Percentiles rank a stretch among this genome's conserved stretches.
Conservation (phyloP, 73 alveolate genomes). For the Tetrahymena thermophila region DNA sequence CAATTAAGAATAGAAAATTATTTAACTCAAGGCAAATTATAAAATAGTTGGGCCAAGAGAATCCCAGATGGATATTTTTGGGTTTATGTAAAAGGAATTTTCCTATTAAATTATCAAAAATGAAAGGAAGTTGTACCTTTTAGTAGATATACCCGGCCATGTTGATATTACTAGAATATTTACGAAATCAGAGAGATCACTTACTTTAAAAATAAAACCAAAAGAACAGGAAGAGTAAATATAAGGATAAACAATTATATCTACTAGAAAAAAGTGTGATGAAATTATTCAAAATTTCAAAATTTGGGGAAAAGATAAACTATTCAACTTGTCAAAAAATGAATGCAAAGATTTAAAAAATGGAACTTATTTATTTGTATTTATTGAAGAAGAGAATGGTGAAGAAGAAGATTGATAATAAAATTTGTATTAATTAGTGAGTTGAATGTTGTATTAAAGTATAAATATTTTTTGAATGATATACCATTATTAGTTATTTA, state of each 20-base stretch:
- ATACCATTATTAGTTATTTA: no score
- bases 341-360: not conserved
- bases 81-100: not conserved
- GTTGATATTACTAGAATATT: not conserved
- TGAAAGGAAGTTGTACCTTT: not conserved
- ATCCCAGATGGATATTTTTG: not conserved
- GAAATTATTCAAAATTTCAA: not conserved
- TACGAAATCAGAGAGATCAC: not conserved
- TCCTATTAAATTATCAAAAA: not conserved
- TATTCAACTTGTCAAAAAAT: not conserved
- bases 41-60: not conserved
- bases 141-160: not conserved
- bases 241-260: not conserved
- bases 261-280: not conserved
- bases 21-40: not conserved
- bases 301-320: not conserved
- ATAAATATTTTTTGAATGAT: no score
- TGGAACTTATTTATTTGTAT: not conserved
- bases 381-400: not conserved
- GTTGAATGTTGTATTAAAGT: no score
- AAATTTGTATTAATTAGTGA: no score
- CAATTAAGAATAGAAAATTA: not conserved
- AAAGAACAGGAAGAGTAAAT: not conserved
- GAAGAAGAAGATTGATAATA: not conserved
- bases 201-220: not conserved